These are phyloP conservation scores for Aspergillus neoniger DNA, from an alignment of 2,329 filamentous ascomycete species.

Conservation along the genomic window DNA sequence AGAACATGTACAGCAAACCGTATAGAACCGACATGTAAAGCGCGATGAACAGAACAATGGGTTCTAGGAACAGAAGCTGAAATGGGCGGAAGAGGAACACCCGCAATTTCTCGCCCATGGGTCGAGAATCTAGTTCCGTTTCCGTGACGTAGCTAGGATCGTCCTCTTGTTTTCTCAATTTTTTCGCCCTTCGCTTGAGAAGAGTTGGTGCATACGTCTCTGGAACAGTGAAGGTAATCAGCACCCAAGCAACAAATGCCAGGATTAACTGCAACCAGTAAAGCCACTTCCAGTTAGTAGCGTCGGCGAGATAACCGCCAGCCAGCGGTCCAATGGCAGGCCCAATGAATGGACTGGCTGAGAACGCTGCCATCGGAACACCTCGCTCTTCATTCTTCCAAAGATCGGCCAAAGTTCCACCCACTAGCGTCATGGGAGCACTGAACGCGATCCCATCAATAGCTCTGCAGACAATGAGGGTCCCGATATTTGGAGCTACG, in stretches of 20 bases:
- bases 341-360: constrained; percentile 78
- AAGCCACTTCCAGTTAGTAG: constrained; percentile 75
- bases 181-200: constrained; percentile 68
- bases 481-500: constrained; percentile 72
- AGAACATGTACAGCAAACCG: constrained; percentile 56
- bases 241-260: constrained; percentile 66
- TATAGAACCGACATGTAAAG: constrained; percentile 80
- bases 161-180: constrained; percentile 69
- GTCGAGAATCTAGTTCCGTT: constrained; percentile 73
- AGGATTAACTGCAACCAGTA: constrained; percentile 87
- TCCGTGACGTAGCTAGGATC: constrained; percentile 72
- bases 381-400: constrained; percentile 82
- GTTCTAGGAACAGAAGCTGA: constrained; percentile 79
- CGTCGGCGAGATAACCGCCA: constrained; percentile 74
- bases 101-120: constrained; percentile 66
- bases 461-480: constrained; percentile 72
- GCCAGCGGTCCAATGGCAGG: constrained; percentile 75
- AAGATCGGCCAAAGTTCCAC: constrained; percentile 79
- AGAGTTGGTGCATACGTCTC: constrained; percentile 86
- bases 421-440: constrained; percentile 82
- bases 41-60: constrained; percentile 81
- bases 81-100: constrained; percentile 81
- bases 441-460: constrained; percentile 84
- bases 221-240: constrained; percentile 85
- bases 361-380: constrained; percentile 84